Base-by-base conservation (phyloP, 2,329 filamentous ascomycete species). In the Fusarium nisikadoi region DNA sequence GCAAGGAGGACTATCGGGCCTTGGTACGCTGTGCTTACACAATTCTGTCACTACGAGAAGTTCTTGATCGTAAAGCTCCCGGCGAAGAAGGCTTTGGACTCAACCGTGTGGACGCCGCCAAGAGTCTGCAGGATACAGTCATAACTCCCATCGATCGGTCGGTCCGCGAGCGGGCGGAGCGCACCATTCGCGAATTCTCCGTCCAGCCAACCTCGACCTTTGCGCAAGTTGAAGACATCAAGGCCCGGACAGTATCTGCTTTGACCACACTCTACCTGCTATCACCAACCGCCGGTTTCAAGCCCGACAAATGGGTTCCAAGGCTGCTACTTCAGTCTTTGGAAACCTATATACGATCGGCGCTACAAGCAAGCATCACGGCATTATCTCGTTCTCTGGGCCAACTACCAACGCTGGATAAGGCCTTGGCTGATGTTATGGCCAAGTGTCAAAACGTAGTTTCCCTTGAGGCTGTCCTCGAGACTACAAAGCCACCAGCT, bases 371-470 rank as follows among this genome's bases (percentile, higher is more conserved):
- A 49, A 95, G 93, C 42, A 86, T 95, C 11, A 90, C 93, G 17
- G 88, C 91, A 0, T 85, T 99, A 14, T 87, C 92, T 3, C 87
- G 94, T 27, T 91, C 93, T 1, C 86, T 99, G 20, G 91, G 92
- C 8, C 93, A 94, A 64, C 86, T 98, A 5, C 93, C 95, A 0
- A 92, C 89, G 0, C 86, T 98, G 35, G 95, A 98, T 52, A 89
- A 94, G 56, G 92, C 94, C 0, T 86, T 98, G 3, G 85, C 89
- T 20, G 96, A 98, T 76, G 90, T 97, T 27, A 93, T 93, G 11
- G 90, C 91, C 9, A 88, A 93, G 49, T 98, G 95, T 79, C 95
- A 97, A 79, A 97, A 97, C 77, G 90, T 98, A 42, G 90, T 97
- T n/a, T 94, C 94, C 0, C 84, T 98, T 6, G 94, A 97, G 83